These are phyloP conservation scores for Globisporangium rhizosaccharum DNA, from an alignment of 352 stramenopile species.

Conservation along the genomic window DNA sequence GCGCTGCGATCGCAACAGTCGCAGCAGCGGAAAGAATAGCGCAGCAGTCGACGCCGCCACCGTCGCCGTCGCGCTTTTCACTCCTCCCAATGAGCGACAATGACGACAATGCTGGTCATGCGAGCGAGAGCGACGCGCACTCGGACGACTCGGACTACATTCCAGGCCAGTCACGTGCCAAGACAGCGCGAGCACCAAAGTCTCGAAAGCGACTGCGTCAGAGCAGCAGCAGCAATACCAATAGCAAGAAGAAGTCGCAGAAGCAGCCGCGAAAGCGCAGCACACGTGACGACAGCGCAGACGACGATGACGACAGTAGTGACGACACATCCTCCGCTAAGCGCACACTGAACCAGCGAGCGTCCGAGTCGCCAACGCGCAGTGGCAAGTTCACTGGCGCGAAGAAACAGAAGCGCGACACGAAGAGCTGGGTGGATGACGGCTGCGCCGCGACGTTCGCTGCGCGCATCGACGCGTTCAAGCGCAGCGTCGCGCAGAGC, in stretches of 20 bases:
- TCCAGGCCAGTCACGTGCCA: not conserved
- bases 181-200: not conserved
- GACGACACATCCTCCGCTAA: not conserved
- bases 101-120: not conserved
- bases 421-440: slow-evolving; percentile 35
- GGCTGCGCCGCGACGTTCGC: slow-evolving; percentile 20
- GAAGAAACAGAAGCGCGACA: slow-evolving; percentile 13
- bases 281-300: not conserved
- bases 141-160: slow-evolving; percentile 12
- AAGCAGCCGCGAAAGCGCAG: not conserved
- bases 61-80: slow-evolving; percentile 7
- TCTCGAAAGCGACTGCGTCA: slow-evolving; percentile 7
- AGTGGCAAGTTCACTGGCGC: slow-evolving; percentile 9
- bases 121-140: slow-evolving; percentile 2
- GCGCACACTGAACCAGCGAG: not conserved
- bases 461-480: slow-evolving; percentile 24
- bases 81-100: not conserved
- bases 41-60: slow-evolving; percentile 9
- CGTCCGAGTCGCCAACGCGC: not conserved
- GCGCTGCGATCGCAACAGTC: not conserved
- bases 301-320: not conserved
- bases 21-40: not conserved
- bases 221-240: slow-evolving; percentile 1
- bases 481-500: slow-evolving; percentile 19
- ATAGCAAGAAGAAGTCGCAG: not conserved